Evolutionary conservation across 2,329 filamentous ascomycete genomes (phyloP).

Genomic region (Penicillium sp.): DNA sequence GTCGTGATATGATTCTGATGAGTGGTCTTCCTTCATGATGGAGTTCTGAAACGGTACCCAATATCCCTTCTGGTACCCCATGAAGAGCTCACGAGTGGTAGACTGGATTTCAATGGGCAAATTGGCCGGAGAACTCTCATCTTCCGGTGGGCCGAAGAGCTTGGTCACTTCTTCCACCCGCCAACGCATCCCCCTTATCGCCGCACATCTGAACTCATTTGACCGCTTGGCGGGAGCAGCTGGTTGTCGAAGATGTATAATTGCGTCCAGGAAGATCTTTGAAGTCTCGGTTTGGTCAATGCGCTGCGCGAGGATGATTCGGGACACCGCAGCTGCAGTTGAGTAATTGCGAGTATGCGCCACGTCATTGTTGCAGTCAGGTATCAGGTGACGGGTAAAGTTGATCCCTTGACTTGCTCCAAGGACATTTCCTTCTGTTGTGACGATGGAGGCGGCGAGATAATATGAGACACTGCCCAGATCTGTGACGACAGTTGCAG

Average conservation of each 20-base stretch:
- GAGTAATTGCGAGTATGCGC: conserved; percentile 11
- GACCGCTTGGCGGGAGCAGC: neutral
- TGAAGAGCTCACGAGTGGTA: conserved; percentile 9
- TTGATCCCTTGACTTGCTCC: conserved; percentile 5
- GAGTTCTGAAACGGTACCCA: conserved; percentile 5
- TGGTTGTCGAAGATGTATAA: conserved; percentile 28
- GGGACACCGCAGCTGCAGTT: conserved; percentile 8
- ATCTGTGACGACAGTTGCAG: conserved; percentile 7
- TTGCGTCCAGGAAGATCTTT: conserved; percentile 11
- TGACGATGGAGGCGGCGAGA: conserved; percentile 4
- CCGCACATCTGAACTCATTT: conserved; percentile 13
- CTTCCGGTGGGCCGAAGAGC: conserved; percentile 1
- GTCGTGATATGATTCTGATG: conserved; percentile 3
- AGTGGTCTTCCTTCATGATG: neutral
- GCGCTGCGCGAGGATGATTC: conserved; percentile 11
- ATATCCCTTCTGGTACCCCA: conserved; percentile 12
- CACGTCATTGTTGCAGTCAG: conserved; percentile 5
- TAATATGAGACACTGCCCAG: conserved; percentile 14
- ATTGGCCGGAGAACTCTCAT: neutral
- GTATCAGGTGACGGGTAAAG: conserved; percentile 7
- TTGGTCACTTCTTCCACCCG: conserved; percentile 17
- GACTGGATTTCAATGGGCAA: neutral
- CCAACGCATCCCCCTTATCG: conserved; percentile 14
- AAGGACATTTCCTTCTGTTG: neutral
- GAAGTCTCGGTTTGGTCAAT: neutral